Evolutionary conservation across 2,329 filamentous ascomycete genomes (phyloP), one percentile per base, ranked within the genome.

Genomic region (Fusarium liriodendri): DNA sequence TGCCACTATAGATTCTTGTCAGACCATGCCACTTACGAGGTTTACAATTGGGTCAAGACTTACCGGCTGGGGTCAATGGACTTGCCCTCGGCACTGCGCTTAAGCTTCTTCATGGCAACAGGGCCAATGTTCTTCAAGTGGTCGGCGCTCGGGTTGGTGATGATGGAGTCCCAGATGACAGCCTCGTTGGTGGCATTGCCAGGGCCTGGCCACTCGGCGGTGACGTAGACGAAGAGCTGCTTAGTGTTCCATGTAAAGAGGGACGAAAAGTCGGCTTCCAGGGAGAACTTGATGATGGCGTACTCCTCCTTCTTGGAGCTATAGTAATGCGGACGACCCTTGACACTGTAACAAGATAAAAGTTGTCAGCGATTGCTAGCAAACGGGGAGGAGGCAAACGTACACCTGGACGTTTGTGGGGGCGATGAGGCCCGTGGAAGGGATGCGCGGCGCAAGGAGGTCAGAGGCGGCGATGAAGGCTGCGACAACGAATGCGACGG

Each of bases 181-280:
- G 94, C 94, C 84, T 95, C 89, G 84, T 93, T 93, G 72, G 85
- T 85, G 66, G 78, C 81, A 75, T 84, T 85, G 66, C 76, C 74
- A 61, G 73, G 76, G 59, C 79, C 79, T 59, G 80, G 86, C 91
- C 91, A 93, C 78, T 91, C 92, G 64, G 96, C 96, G 64, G 95
- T 96, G 68, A 99, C 92, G 86, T 98, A 99, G 82, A 98, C 92
- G 85, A 98, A 99, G 79, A 99, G 86, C 85, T 98, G 94, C 84
- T 99, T 99, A 22, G 97, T 99, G 88, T 99, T 99, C 97, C 96
- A 99, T 80, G 94, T 97, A 89, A 98, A 98, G 78, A 99, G 94
- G 50, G 93, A 93, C 70, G 91, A 93, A 70, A 99, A 90, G 85
- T 99, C 96, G 62, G 95, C 93, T 80, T 98, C 93, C 69, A 99